Base-by-base conservation (phyloP, 2,329 filamentous ascomycete genomes). In the Karstenula rhodostoma region DNA sequence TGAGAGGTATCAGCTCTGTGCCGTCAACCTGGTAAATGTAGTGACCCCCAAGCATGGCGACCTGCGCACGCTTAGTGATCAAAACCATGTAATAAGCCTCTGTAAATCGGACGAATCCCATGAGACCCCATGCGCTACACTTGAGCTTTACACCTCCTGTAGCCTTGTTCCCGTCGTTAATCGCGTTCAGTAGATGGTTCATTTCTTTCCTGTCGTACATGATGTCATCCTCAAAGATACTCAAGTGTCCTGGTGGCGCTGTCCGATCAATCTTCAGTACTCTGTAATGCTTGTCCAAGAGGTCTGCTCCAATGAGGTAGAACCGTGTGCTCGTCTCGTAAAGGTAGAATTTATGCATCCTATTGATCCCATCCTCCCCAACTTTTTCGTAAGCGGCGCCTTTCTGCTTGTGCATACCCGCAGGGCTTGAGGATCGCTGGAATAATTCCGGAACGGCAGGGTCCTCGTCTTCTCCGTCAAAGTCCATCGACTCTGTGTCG, bases 21-120 rank as follows among this genome's bases (percentile, higher is more conserved):
- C 89, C 93, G 73, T 98, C 94, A 58, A 99, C 88, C 78, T 97
- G 93, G 76, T 98, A 98, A 62, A 98, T 86, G 73, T 96, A 97
- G 76, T 98, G 95, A 0, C 95, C 95, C 19, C 95, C 95, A 25
- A 99, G 86, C 89, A 97, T 94, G 47, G 95, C 95, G 3, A 97
- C 94, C 60, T 96, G 96, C 73, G 92, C 95, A 81, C 96, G 89
- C 80, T 98, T 98, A 42, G 94, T 97, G 72, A 98, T 94, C 51
- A 98, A 81, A 32, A 98, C 85, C 94, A 99, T 98, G 77, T 99
- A 99, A 77, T 96, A 97, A 3, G 93, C 89, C 1, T 94, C 93
- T 0, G 95, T 99, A 77, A 99, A 98, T 62, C 92, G 87, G 77
- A 99, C 95, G 77, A 99, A 99, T 4, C 95, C 95, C 27, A 99